Evolutionary conservation across 2,329 filamentous ascomycete species (phyloP).

Genomic region (Cercospora zeina): DNA sequence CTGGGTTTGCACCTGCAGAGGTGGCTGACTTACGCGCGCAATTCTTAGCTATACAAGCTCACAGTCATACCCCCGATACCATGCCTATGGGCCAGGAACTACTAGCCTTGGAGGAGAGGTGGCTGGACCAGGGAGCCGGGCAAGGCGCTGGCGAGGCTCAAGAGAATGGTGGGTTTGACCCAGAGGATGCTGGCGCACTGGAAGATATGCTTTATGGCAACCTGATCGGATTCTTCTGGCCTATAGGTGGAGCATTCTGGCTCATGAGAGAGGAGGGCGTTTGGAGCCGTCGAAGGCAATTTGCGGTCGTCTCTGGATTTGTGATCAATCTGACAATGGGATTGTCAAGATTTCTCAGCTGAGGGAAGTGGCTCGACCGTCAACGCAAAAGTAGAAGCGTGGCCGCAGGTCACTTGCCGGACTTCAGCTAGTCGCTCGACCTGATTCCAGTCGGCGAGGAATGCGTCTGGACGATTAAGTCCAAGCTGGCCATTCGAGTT

Average conservation of each 20-base stretch:
- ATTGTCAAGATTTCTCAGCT: slow-evolving; percentile 9
- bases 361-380: not conserved
- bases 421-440: slow-evolving; percentile 20
- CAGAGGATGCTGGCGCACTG: slow-evolving; percentile 63
- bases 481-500: slow-evolving; percentile 64
- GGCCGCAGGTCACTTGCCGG: slow-evolving; percentile 31
- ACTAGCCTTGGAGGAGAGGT: slow-evolving; percentile 79
- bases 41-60: slow-evolving; percentile 80
- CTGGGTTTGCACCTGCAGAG: slow-evolving; percentile 81
- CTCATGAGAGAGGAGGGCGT: slow-evolving; percentile 82
- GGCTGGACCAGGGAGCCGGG: slow-evolving; percentile 67
- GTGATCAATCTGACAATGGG: slow-evolving; percentile 63
- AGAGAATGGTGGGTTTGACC: slow-evolving; percentile 51
- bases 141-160: slow-evolving; percentile 41
- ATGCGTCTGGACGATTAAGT: slow-evolving; percentile 24
- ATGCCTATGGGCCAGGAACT: slow-evolving; percentile 79
- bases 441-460: slow-evolving; percentile 34
- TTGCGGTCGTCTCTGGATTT: slow-evolving; percentile 84
- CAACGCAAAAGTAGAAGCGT: slow-evolving; percentile 30
- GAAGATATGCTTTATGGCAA: slow-evolving; percentile 88
- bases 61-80: slow-evolving; percentile 80
- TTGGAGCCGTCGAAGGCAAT: slow-evolving; percentile 78
- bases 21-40: slow-evolving; percentile 82
- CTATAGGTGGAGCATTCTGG: slow-evolving; percentile 82
- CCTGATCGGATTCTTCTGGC: slow-evolving; percentile 92